These are phyloP conservation scores for Cordyceps pruinosa DNA, from an alignment of 2,329 filamentous ascomycete species.

Conservation along the genomic window DNA sequence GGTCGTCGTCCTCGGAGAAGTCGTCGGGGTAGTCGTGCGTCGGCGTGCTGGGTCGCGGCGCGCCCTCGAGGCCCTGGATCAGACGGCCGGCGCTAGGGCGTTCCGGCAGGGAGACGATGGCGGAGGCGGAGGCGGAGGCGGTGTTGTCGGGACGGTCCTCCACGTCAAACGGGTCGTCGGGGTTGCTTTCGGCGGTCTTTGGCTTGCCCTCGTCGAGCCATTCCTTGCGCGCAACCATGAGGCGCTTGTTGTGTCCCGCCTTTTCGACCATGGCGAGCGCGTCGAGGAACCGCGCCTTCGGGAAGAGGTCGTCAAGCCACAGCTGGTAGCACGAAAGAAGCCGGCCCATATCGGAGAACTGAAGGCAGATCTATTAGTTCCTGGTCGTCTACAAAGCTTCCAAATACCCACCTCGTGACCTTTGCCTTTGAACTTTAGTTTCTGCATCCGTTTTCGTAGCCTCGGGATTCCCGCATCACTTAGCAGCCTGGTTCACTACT, in stretches of 20 bases:
- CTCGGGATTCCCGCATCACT: slow-evolving; percentile 78
- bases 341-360: slow-evolving; percentile 78
- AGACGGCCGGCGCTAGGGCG: slow-evolving; percentile 6
- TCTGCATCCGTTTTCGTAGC: slow-evolving; percentile 62
- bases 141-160: neutral
- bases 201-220: slow-evolving; percentile 78
- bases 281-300: slow-evolving; percentile 88
- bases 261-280: slow-evolving; percentile 89
- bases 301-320: slow-evolving; percentile 95
- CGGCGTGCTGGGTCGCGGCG: slow-evolving; percentile 19
- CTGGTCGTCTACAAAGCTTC: neutral
- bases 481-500: slow-evolving; percentile 52
- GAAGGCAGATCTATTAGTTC: neutral
- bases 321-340: slow-evolving; percentile 88
- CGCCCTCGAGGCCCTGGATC: slow-evolving; percentile 10
- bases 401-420: slow-evolving; percentile 66
- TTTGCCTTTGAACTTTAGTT: slow-evolving; percentile 81
- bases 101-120: slow-evolving; percentile 22
- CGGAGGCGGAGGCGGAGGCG: neutral
- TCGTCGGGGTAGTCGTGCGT: slow-evolving; percentile 26
- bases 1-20: slow-evolving; percentile 40
- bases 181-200: slow-evolving; percentile 29
- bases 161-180: slow-evolving; percentile 18
- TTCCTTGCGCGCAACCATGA: slow-evolving; percentile 67
- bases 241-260: slow-evolving; percentile 73